These are phyloP conservation scores for Pigoraptor vietnamica DNA, from an alignment of 78 protist species.

Conservation along the genomic window DNA sequence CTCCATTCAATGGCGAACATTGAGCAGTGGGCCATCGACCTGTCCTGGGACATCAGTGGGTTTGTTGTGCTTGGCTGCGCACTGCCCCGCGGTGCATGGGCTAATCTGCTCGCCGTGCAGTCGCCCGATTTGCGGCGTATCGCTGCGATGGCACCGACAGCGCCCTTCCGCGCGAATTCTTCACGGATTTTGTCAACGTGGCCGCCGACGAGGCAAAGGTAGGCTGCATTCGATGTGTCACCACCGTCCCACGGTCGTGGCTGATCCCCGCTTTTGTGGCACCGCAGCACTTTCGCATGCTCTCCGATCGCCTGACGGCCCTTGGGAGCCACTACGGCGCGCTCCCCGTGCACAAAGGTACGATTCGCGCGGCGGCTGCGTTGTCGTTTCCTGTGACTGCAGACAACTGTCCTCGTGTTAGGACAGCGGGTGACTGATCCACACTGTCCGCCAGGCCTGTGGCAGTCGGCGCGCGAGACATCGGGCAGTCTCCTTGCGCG, in stretches of 20 bases:
- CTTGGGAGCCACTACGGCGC: conserved; percentile 12
- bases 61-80: no score
- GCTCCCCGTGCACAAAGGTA: conserved; percentile 9
- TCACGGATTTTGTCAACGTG: background rate
- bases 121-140: background rate
- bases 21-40: conserved; percentile 26
- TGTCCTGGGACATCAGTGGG: conserved; percentile 26
- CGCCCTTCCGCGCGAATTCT: background rate
- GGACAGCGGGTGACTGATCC: no score
- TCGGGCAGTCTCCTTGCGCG: conserved; percentile 14
- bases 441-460: conserved; percentile 3
- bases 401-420: no score
- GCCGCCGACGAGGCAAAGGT: background rate
- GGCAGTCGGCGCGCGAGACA: conserved; percentile 10
- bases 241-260: background rate
- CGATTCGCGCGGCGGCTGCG: background rate
- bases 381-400: background rate
- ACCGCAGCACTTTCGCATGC: background rate
- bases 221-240: background rate
- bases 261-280: background rate
- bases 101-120: no score
- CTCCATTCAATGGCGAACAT: conserved; percentile 17
- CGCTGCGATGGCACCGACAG: background rate
- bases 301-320: background rate
- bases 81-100: no score